Conservation (phyloP, 306 rosid species). For the Mimosa bimucronata region DNA sequence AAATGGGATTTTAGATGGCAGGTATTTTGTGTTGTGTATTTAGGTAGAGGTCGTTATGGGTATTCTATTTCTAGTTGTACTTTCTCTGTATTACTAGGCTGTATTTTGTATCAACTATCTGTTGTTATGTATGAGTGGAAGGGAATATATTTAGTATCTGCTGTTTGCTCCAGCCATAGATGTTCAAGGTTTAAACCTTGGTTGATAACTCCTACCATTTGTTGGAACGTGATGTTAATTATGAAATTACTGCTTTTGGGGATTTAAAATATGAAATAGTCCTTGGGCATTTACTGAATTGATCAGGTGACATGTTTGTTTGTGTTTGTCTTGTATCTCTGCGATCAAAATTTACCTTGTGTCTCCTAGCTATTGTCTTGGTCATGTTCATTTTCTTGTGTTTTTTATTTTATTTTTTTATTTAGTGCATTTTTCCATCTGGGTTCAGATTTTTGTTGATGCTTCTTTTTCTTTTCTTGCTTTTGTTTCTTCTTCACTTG, state of each 20-base stretch:
- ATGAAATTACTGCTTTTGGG: background rate
- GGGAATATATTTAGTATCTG: constrained; percentile 33
- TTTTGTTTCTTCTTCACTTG: no score
- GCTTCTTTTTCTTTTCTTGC: no score
- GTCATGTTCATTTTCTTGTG: no score
- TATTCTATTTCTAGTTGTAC: constrained; percentile 36
- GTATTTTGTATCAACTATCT: constrained; percentile 39
- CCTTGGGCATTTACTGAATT: no score
- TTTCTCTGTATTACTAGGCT: constrained; percentile 24
- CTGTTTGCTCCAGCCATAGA: constrained; percentile 34
- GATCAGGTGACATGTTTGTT: no score
- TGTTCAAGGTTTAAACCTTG: constrained; percentile 12
- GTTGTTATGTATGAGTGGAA: constrained; percentile 43
- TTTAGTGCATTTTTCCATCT: no score
- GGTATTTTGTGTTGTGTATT: constrained; percentile 38
- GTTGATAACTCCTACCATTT: background rate
- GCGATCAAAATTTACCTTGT: no score
- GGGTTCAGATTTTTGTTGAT: no score
- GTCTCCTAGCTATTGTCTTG: no score
- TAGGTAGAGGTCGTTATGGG: constrained; percentile 33
- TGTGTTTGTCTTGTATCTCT: no score
- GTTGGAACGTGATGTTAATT: constrained; percentile 4
- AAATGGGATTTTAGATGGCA: constrained; percentile 63
- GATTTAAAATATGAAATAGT: background rate
- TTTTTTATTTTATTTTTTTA: no score